Conservation (phyloP, 2,329 filamentous ascomycete species). For the Fusarium oligoseptatum region DNA sequence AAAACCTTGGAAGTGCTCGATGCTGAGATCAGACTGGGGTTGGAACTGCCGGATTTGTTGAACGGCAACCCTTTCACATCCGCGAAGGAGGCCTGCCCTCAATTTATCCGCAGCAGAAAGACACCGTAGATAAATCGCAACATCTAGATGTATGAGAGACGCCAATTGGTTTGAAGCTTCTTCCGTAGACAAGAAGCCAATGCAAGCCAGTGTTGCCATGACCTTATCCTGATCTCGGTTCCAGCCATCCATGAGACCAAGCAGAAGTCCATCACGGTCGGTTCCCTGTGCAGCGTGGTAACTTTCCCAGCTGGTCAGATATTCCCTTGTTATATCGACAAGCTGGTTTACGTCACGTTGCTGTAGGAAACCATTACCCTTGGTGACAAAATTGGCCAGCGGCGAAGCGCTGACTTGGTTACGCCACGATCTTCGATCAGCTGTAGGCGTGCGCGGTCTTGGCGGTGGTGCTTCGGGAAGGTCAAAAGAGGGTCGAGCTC, state of each 20-base stretch:
- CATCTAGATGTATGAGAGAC: background rate
- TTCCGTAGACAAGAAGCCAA: background rate
- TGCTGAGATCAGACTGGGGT: background rate
- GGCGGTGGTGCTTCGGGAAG: background rate
- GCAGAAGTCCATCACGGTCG: background rate
- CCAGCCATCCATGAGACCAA: background rate
- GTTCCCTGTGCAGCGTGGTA: background rate
- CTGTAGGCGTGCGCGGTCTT: background rate
- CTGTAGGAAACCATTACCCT: background rate
- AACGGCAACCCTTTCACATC: background rate
- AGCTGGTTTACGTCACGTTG: slow-evolving; percentile 1
- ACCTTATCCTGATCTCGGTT: background rate
- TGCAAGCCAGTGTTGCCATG: background rate
- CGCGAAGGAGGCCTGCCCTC: background rate
- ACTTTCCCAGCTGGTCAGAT: background rate
- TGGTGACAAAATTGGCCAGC: background rate
- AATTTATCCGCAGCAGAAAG: background rate
- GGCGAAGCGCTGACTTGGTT: background rate
- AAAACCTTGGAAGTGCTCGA: background rate
- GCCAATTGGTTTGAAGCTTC: background rate
- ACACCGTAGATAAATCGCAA: background rate
- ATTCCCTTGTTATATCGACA: background rate
- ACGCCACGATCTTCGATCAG: background rate
- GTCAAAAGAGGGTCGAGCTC: background rate
- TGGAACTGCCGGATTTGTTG: background rate